These are phyloP conservation scores for Globisporangium nagaii DNA, from an alignment of 352 stramenopile species.

Conservation along the genomic window DNA sequence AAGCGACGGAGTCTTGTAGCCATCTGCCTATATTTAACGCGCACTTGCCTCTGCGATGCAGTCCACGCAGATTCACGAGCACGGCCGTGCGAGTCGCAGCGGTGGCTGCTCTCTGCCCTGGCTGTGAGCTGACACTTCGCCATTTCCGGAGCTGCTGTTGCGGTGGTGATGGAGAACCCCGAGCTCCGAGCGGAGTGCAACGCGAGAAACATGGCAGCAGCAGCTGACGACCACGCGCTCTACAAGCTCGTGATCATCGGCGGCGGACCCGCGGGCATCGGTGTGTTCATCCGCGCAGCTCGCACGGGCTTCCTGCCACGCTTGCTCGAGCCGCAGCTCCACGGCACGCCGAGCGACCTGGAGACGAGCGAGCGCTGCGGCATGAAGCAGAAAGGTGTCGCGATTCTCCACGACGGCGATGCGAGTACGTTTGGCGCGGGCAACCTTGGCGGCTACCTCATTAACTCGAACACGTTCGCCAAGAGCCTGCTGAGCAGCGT, in stretches of 20 bases:
- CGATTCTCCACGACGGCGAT: constrained; percentile 58
- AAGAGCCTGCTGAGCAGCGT: constrained; percentile 67
- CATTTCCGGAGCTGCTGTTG: too few relatives aligned
- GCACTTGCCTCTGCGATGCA: background rate
- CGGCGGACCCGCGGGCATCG: constrained; percentile 64
- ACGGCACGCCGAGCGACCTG: constrained; percentile 38
- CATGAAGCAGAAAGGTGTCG: constrained; percentile 50
- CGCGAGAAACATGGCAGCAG: background rate
- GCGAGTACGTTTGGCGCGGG: constrained; percentile 46
- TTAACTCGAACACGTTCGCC: constrained; percentile 86
- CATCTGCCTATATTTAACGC: constrained; percentile 10
- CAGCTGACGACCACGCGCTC: constrained; percentile 20
- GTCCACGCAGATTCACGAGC: too few relatives aligned
- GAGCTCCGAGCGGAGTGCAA: background rate
- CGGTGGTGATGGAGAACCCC: too few relatives aligned
- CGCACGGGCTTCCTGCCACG: constrained; percentile 51
- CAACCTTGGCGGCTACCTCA: constrained; percentile 72
- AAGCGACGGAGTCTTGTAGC: background rate
- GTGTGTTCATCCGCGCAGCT: constrained; percentile 67
- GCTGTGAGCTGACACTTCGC: too few relatives aligned
- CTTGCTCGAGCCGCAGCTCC: constrained; percentile 34
- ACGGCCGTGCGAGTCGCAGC: too few relatives aligned
- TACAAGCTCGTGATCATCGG: constrained; percentile 76
- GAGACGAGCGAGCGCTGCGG: constrained; percentile 30
- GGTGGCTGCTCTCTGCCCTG: too few relatives aligned